Conservation (phyloP, 306 rosid species). For the Cucurbita argyrosperma region DNA sequence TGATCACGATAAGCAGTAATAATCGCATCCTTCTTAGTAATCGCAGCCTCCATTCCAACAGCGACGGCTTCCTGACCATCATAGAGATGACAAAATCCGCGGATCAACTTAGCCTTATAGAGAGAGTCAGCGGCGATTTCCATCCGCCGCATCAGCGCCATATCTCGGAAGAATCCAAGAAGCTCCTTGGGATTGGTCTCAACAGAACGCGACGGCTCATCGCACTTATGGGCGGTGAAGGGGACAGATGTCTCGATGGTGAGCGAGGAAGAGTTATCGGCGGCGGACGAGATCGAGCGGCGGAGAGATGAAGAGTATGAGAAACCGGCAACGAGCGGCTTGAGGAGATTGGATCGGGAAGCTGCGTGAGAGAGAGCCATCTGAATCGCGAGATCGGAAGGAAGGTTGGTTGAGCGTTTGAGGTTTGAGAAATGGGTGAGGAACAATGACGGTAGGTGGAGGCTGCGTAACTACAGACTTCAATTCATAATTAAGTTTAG, state of each 20-base stretch:
- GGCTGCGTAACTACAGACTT: background rate
- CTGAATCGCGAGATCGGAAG: background rate
- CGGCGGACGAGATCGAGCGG: constrained; percentile 38
- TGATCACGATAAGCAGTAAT: constrained; percentile 86
- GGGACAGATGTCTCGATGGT: constrained; percentile 67
- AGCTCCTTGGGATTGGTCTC: constrained; percentile 51
- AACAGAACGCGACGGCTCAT: constrained; percentile 61
- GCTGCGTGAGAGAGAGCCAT: constrained; percentile 9
- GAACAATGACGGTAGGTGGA: background rate
- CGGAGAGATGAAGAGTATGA: constrained; percentile 20
- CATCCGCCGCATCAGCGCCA: constrained; percentile 85
- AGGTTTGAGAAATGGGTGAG: background rate
- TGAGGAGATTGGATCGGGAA: constrained; percentile 26
- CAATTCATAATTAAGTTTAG: background rate
- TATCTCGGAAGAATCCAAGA: constrained; percentile 45
- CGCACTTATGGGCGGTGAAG: constrained; percentile 60
- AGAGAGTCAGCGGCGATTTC: constrained; percentile 96
- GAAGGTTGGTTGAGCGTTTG: background rate
- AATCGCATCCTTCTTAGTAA: constrained; percentile 48
- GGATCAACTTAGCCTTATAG: constrained; percentile 81
- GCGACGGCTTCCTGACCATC: constrained; percentile 93
- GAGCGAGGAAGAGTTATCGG: constrained; percentile 24
- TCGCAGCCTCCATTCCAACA: constrained; percentile 76
- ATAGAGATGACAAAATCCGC: constrained; percentile 89
- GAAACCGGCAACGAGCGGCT: constrained; percentile 31